Percentiles rank a stretch among this genome's conserved stretches.
Evolutionary conservation across 352 stramenopile species (phyloP).

Genomic region (Globisporangium lucens): DNA sequence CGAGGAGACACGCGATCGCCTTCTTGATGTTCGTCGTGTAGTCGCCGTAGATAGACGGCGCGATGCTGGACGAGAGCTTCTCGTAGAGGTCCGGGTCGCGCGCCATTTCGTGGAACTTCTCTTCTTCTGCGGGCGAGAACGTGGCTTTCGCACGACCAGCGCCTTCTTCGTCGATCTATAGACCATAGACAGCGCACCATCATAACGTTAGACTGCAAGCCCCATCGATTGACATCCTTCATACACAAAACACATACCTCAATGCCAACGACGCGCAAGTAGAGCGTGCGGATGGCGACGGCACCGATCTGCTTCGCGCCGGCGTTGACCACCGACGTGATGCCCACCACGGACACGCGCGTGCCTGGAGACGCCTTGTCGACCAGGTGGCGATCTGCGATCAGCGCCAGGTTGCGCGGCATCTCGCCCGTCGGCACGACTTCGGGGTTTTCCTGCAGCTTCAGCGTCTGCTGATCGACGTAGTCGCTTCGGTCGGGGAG

Average conservation of each 20-base stretch:
- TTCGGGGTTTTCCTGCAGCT: constrained; percentile 96
- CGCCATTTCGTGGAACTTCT: constrained; percentile 95
- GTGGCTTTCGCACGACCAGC: constrained; percentile 83
- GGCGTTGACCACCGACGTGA: constrained; percentile 93
- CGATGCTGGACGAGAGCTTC: constrained; percentile 88
- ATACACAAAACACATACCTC: constrained; percentile 36
- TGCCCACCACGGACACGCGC: constrained; percentile 93
- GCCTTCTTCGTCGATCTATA: constrained; percentile 87
- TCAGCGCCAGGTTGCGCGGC: constrained; percentile 94
- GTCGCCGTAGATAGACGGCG: constrained; percentile 93
- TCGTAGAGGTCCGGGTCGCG: constrained; percentile 91
- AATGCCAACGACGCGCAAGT: constrained; percentile 96
- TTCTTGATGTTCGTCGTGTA: constrained; percentile 99
- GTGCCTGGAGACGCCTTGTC: constrained; percentile 95
- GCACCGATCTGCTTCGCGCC: constrained; percentile 71
- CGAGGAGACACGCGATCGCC: constrained; percentile 94
- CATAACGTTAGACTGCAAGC: not conserved
- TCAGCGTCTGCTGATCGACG: constrained; percentile 98
- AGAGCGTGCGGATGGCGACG: constrained; percentile 91
- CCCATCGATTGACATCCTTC: too few species aligned
- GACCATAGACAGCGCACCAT: not conserved
- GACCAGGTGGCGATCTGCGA: constrained; percentile 94
- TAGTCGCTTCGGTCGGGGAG: constrained; percentile 94
- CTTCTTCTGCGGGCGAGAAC: constrained; percentile 97
- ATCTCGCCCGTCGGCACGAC: constrained; percentile 98